These are phyloP conservation scores for Cyclostephanos invisitatus DNA, from an alignment of 108 stramenopile genomes.

Conservation along the genomic window DNA sequence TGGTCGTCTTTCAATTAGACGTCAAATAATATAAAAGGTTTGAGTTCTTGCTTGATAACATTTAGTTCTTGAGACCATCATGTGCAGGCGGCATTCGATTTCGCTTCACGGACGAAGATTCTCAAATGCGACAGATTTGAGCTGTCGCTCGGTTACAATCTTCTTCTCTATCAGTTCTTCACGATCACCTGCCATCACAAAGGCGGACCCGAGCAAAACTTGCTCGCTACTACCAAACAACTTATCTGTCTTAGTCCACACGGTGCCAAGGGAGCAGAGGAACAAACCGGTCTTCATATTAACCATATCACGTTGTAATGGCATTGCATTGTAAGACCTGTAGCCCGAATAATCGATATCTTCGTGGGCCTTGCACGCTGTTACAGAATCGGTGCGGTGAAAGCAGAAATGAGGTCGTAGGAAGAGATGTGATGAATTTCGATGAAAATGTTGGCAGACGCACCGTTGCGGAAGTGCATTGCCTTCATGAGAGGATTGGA, in stretches of 20 bases:
- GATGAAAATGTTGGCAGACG: neutral
- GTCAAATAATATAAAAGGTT: conserved; percentile 25
- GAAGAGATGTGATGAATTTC: neutral
- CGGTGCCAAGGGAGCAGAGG: conserved; percentile 46
- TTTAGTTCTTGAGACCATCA: conserved; percentile 29
- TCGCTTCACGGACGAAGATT: conserved; percentile 40
- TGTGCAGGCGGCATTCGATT: conserved; percentile 15
- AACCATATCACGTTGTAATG: conserved; percentile 41
- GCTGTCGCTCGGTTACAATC: conserved; percentile 17
- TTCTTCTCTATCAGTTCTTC: conserved; percentile 31
- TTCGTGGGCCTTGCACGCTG: conserved; percentile 44
- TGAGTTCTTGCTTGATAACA: neutral
- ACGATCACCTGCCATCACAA: conserved; percentile 1
- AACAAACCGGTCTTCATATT: conserved; percentile 19
- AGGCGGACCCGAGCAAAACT: conserved; percentile 44
- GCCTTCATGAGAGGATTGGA: conserved; percentile 65
- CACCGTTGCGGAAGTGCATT: conserved; percentile 60
- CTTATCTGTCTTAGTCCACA: conserved; percentile 51
- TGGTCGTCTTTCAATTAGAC: neutral
- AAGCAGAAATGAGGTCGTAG: neutral
- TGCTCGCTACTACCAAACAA: conserved; percentile 37
- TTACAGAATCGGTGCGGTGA: neutral
- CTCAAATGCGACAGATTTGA: conserved; percentile 30
- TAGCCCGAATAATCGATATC: conserved; percentile 42
- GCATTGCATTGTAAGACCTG: conserved; percentile 31